Conservation (phyloP, 2,329 filamentous ascomycete genomes). For the Colletotrichum cordylinicola region DNA sequence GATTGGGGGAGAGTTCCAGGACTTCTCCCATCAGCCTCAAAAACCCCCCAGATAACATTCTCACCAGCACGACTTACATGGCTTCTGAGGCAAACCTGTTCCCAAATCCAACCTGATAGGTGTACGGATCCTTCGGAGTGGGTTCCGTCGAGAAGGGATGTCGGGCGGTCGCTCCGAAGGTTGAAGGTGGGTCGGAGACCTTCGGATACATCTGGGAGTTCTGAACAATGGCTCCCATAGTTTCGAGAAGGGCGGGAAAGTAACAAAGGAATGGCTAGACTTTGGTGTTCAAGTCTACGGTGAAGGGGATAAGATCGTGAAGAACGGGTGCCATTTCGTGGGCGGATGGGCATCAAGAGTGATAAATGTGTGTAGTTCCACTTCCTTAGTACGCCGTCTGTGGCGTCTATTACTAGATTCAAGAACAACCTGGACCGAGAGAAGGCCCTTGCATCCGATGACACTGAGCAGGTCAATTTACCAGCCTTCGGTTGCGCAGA, state of each 20-base stretch:
- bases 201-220: conserved; percentile 3
- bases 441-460: conserved; percentile 10
- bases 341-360: background rate
- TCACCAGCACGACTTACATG: conserved; percentile 15
- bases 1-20: conserved; percentile 19
- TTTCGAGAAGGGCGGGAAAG: background rate
- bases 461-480: conserved; percentile 15
- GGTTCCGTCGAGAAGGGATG: conserved; percentile 18
- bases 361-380: conserved; percentile 14
- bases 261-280: background rate
- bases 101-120: conserved; percentile 28
- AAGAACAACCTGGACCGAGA: background rate
- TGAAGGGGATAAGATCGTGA: background rate
- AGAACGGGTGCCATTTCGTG: background rate
- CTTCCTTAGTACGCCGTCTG: background rate
- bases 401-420: background rate
- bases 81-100: conserved; percentile 27
- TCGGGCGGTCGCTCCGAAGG: conserved; percentile 18
- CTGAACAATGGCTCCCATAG: conserved; percentile 10
- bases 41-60: background rate
- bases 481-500: background rate
- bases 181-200: background rate
- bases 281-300: background rate
- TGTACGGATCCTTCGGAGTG: conserved; percentile 22
- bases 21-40: background rate